A percentile compares a stretch with the other conserved stretches of the same genome.
Evolutionary conservation across 176 grass and related monocot species (phyloP).

Genomic region (Paspalum notatum): DNA sequence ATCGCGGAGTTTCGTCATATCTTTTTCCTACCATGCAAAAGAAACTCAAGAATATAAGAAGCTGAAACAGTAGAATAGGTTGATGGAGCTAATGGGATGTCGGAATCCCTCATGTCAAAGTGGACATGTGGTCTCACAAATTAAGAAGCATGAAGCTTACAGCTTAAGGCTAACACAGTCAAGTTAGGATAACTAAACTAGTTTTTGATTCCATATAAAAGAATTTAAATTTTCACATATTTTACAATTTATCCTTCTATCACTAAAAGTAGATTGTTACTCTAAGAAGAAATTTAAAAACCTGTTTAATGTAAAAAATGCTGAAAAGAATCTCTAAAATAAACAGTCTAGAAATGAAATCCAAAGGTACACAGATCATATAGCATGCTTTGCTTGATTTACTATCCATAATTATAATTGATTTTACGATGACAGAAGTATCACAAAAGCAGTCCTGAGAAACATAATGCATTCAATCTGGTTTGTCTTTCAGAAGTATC

Average conservation of each 20-base stretch:
- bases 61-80: slow-evolving; percentile 25
- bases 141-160: slow-evolving; percentile 14
- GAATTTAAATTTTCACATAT: not conserved
- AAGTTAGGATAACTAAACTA: slow-evolving; percentile 11
- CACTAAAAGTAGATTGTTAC: slow-evolving; percentile 2
- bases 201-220: not conserved
- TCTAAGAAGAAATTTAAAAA: slow-evolving; percentile 27
- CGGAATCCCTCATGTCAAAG: not conserved
- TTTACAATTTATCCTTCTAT: not conserved
- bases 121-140: not conserved
- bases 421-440: not conserved
- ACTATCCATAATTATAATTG: not conserved
- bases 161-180: not conserved
- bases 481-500: not conserved
- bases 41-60: slow-evolving; percentile 33
- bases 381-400: not conserved
- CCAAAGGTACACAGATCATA: not conserved
- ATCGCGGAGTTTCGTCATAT: slow-evolving; percentile 83
- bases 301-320: not conserved
- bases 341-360: slow-evolving; percentile 10
- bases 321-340: not conserved
- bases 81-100: not conserved
- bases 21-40: slow-evolving; percentile 66
- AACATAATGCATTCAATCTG: not conserved
- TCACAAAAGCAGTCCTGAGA: not conserved